Evolutionary conservation across 371 early-diverging fungal species (phyloP), one percentile per base, ranked within the genome.

Genomic region (Massospora cicadina): DNA sequence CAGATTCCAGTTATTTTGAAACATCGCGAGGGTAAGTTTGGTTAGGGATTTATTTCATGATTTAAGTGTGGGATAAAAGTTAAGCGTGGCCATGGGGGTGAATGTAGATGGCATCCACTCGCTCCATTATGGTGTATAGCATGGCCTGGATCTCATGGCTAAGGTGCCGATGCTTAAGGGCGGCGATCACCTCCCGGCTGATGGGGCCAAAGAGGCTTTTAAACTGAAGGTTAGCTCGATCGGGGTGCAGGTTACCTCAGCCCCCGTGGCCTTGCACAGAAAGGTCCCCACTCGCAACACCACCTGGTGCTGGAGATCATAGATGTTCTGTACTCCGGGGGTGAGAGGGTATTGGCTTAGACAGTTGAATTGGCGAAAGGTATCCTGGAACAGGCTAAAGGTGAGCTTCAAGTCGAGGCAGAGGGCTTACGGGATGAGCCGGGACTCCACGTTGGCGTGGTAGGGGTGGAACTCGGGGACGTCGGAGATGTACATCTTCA

Each of bases 121-220:
- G 1, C 21, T 13, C 21, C 63, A 63, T 63, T 13, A 63, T 23
- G 17, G 43, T 63, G 26, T 54, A 63, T 1, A 63, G 27, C 63
- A 63, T 63, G 7, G 1, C 12, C 55, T 63, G 53, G 26, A 63
- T 26, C 2, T 63, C 63, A 43, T 53, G 54, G 55, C 26, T 25
- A 21, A 63, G 55, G 28, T 63, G 63, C 2, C 43, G 53, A 43
- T 63, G 63, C 63, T 63, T 63, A 2, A 63, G 29, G 27, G 63
- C 29, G 12, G 25, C 55, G 29, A 63, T 63, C n/a, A 54, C 30
- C 29, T 63, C 54, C 28, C 29, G 26, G 55, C 54, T 54, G 63
- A 24, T 33, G 21, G 63, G 63, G 30, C 54, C 55, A 55, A 63
- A 63, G 5, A 63, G 27, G 21, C n/a, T 63, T 30, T 27, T 1